Evolutionary conservation across 768 basidiomycete genomes (phyloP).

Genomic region (Boletellus ananiceps): DNA sequence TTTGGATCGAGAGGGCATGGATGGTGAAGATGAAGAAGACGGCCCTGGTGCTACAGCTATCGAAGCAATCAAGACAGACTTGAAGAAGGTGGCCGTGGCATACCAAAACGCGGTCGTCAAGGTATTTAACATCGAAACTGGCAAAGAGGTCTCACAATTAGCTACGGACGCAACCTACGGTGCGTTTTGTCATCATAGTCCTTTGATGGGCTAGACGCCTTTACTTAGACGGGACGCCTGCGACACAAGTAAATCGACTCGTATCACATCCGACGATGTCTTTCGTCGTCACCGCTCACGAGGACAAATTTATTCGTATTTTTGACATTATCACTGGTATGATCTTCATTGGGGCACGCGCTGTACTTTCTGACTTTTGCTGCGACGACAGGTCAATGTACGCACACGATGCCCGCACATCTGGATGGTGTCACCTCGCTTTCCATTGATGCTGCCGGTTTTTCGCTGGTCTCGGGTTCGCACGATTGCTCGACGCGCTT

Average conservation of each 20-base stretch:
- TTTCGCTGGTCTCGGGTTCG: conserved; percentile 82
- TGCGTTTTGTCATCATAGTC: conserved; percentile 24
- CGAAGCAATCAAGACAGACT: conserved; percentile 75
- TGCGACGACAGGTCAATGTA: conserved; percentile 63
- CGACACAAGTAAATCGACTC: conserved; percentile 81
- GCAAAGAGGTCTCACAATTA: conserved; percentile 65
- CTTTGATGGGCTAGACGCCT: conserved; percentile 1
- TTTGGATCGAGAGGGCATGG: conserved; percentile 41
- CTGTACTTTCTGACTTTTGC: conserved; percentile 1
- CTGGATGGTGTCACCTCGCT: conserved; percentile 89
- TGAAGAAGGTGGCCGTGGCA: conserved; percentile 86
- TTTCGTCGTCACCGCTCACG: conserved; percentile 83
- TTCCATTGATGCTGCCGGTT: conserved; percentile 82
- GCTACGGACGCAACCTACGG: conserved; percentile 59
- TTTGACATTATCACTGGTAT: conserved; percentile 81
- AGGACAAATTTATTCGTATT: conserved; percentile 89
- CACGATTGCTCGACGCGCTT: conserved; percentile 93
- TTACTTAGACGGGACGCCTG: conserved; percentile 60
- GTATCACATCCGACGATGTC: conserved; percentile 89
- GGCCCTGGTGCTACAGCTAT: conserved; percentile 72
- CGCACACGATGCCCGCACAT: conserved; percentile 87
- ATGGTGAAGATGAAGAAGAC: conserved; percentile 43
- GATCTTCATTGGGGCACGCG: conserved; percentile 19
- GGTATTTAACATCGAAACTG: conserved; percentile 86
- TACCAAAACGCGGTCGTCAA: conserved; percentile 87